Evolutionary conservation across 352 stramenopile genomes (phyloP).

Genomic region (Plasmopara viticola): DNA sequence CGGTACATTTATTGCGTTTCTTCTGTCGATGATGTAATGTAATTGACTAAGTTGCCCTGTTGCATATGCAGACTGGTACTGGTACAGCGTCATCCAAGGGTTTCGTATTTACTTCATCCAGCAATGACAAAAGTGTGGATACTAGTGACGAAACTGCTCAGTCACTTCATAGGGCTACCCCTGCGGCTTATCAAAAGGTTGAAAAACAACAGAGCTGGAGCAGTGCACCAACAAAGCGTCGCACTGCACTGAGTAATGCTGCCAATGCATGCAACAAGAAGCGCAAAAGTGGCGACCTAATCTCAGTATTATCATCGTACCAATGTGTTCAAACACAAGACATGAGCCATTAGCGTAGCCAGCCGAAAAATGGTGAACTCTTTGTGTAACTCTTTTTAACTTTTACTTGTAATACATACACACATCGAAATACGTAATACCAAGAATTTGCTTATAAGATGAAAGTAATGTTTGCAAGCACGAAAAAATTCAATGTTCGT

Average conservation of each 20-base stretch:
- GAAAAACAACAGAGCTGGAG: constrained; percentile 55
- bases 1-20: constrained; percentile 30
- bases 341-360: constrained; percentile 9
- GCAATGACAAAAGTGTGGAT: constrained; percentile 33
- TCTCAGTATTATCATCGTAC: constrained; percentile 66
- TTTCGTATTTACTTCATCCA: constrained; percentile 77
- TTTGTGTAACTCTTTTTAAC: not conserved
- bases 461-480: too few species aligned
- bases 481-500: too few species aligned
- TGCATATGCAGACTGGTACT: constrained; percentile 8
- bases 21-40: constrained; percentile 5
- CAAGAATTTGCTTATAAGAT: too few species aligned
- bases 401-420: too few species aligned
- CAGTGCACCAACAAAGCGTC: constrained; percentile 18
- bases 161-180: not conserved
- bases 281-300: constrained; percentile 45
- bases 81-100: constrained; percentile 40
- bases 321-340: constrained; percentile 36
- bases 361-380: constrained; percentile 20
- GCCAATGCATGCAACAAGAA: constrained; percentile 23
- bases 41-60: not conserved
- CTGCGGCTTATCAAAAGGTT: constrained; percentile 8
- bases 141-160: constrained; percentile 26
- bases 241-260: not conserved
- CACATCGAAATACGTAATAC: too few species aligned